Conservation (phyloP, 2,329 filamentous ascomycete genomes). For the Alternaria conjuncta region DNA sequence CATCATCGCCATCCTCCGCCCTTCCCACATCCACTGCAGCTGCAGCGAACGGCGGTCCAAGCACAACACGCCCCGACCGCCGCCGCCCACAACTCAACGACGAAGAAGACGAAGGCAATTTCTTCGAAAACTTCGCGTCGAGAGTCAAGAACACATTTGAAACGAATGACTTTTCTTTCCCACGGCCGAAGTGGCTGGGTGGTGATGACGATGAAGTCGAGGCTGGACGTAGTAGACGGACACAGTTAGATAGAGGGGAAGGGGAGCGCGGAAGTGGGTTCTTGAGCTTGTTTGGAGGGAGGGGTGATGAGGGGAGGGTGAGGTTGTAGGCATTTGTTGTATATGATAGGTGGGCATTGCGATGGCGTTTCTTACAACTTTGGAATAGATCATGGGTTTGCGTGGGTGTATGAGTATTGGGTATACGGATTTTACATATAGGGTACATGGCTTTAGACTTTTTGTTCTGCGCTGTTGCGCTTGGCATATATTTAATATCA, state of each 20-base stretch:
- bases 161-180: constrained; percentile 58
- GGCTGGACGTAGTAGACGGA: constrained; percentile 9
- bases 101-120: constrained; percentile 74
- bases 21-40: neutral
- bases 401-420: neutral
- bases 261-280: constrained; percentile 26
- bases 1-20: constrained; percentile 7
- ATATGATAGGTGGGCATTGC: neutral
- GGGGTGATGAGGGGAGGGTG: constrained; percentile 42
- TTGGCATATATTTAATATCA: neutral
- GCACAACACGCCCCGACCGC: constrained; percentile 16
- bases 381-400: neutral
- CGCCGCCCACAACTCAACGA: constrained; percentile 53
- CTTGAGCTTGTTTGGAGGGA: constrained; percentile 43
- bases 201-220: constrained; percentile 55
- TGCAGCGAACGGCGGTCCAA: constrained; percentile 14
- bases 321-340: constrained; percentile 27
- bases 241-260: constrained; percentile 5
- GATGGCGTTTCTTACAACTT: neutral
- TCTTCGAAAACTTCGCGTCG: constrained; percentile 83
- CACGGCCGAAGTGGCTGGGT: constrained; percentile 83
- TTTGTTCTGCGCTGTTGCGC: neutral
- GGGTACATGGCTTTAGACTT: neutral
- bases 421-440: neutral
- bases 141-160: constrained; percentile 93